A percentile compares a stretch with the other conserved stretches of the same genome.
phyloP scores from a whole-genome alignment of 2,329 filamentous ascomycete genomes.

The Aspergillus sp. region DNA sequence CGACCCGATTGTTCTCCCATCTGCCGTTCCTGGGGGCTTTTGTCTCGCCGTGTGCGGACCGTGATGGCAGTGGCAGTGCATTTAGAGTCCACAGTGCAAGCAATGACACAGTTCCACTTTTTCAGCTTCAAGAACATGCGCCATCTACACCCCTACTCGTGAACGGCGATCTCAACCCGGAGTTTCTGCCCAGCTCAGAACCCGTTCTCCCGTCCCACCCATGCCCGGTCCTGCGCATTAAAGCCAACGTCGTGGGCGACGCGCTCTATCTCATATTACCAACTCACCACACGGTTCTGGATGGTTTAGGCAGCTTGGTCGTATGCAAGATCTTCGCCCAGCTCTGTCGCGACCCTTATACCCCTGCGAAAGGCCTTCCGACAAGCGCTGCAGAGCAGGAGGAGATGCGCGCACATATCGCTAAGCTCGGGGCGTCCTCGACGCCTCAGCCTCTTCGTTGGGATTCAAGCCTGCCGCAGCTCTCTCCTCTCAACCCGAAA shows the following conservation, averaged over 20 bases:
- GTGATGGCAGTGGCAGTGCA: background rate
- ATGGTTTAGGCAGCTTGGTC: background rate
- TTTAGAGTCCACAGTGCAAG: background rate
- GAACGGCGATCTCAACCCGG: background rate
- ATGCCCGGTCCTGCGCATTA: background rate
- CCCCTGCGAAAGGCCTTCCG: background rate
- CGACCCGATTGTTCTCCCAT: background rate
- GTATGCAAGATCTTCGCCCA: background rate
- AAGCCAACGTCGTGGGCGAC: background rate
- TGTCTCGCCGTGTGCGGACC: background rate
- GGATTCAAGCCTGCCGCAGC: background rate
- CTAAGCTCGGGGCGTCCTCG: background rate
- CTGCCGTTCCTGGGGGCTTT: background rate
- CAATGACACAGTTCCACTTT: background rate
- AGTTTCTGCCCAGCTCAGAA: background rate
- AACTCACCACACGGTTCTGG: background rate
- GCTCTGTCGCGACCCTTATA: background rate
- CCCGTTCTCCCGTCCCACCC: background rate
- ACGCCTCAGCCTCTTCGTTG: background rate
- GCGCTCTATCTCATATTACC: background rate
- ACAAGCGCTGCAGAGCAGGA: background rate
- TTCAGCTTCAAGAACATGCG: background rate
- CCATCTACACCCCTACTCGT: background rate
- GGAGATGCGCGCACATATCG: background rate
- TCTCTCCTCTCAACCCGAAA: background rate